Base-by-base conservation (phyloP, 148 eudicot genomes). In the Heliamphora exappendiculata region DNA sequence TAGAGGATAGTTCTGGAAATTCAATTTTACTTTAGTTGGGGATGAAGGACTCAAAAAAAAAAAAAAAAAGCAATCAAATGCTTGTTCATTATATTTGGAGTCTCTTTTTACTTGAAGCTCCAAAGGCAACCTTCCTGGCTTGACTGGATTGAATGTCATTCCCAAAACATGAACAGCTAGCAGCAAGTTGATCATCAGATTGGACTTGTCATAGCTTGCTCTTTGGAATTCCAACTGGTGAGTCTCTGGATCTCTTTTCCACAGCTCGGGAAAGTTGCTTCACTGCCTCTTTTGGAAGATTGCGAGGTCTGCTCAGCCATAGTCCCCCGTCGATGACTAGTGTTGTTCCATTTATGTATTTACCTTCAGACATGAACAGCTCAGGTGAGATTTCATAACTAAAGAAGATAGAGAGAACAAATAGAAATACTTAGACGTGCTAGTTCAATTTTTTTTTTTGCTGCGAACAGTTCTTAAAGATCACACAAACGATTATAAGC, bases 281-380 rank as follows among this genome's bases (percentile, higher is more conserved):
- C 75, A 91, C 92, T 10, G 77, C 88, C 47, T 91, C 92, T 75
- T 91, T 91, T 17, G 92, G 64, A 29, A 87, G 41, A 70, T 79
- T 84, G 12, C 92, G 90, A 2, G 87, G 95, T 29, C 80, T 78
- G 84, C 89, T 87, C 82, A 89, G 59, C 92, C 92, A 89, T 26
- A 83, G 82, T 68, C 95, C 95, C 19, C 92, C 92, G 76, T 91
- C 95, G 44, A 91, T 89, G 0, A 85, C 85, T 72, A 91, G 65
- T 42, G 85, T 79, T 54, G 87, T 45, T 55, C 95, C 95, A 50
- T 91, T 91, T 42, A 91, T 64, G 59, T 84, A 91, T 79, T 89
- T 91, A 42, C 95, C 91, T 89, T 41, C 36, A 67, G 60, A 31
- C 42, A 74, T 6, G 63, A 74, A 28, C 12, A 41, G 2, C 1